A percentile compares a stretch with the other conserved stretches of the same genome.
Conservation (phyloP, 2,329 filamentous ascomycete species). For the Phyllosticta citribraziliensis region DNA sequence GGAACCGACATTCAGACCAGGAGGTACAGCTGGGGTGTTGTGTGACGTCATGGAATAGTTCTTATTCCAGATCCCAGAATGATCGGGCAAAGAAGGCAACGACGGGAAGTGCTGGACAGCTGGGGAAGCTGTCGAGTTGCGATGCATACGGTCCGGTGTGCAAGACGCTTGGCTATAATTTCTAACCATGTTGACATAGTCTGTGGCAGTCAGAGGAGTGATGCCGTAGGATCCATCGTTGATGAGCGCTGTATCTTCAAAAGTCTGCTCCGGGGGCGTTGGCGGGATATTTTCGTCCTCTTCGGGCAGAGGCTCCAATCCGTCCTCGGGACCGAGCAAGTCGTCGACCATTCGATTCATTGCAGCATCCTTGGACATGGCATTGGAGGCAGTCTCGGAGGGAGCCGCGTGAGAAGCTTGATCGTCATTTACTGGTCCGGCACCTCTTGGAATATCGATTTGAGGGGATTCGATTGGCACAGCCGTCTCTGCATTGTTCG, state of each 20-base stretch:
- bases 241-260: constrained; percentile 30
- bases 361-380: constrained; percentile 36
- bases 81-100: constrained; percentile 28
- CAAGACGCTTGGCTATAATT: constrained; percentile 21
- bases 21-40: constrained; percentile 20
- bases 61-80: constrained; percentile 28
- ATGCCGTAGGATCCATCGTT: constrained; percentile 22
- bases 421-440: constrained; percentile 21
- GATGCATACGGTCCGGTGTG: constrained; percentile 16
- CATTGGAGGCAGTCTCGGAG: constrained; percentile 41
- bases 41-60: constrained; percentile 20
- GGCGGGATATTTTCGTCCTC: constrained; percentile 35
- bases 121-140: constrained; percentile 26
- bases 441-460: constrained; percentile 16
- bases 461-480: constrained; percentile 14
- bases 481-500: constrained; percentile 25
- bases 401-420: constrained; percentile 26
- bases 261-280: constrained; percentile 37
- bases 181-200: constrained; percentile 28
- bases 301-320: constrained; percentile 29
- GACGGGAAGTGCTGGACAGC: constrained; percentile 25
- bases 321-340: constrained; percentile 37
- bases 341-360: constrained; percentile 51
- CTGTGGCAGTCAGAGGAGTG: constrained; percentile 23
- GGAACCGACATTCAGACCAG: neutral